Base-by-base conservation (phyloP, 192 early-diverging fungal species). In the Rhizophagus prolifer region DNA sequence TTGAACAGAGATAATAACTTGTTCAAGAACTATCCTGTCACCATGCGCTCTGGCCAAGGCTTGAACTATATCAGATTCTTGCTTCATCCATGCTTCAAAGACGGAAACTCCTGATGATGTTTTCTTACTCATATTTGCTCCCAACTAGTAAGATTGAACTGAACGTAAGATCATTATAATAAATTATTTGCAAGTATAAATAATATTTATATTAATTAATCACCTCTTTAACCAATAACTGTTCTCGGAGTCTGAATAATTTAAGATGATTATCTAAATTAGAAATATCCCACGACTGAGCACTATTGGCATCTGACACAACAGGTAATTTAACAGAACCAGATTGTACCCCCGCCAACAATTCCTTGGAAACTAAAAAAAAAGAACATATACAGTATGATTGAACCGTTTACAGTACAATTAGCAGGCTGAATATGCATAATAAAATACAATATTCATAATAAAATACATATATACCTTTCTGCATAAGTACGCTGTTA, bases 11-110 rank as follows among this genome's bases (percentile, higher is more conserved):
- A 79, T 73, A 30, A 83, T 23, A 19, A 88, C 82, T 80, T 91
- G 85, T 72, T 93, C 91, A 36, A 91, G 79, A 38, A 77, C 77
- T 28, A 92, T 84, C 30, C 91, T 83, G 73, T 92, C 90, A 58
- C 92, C 92, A 71, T 85, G 89, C 28, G 92, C 86, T 50, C 86
- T 81, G 30, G 91, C 89, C 9, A 88, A 75, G 19, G 86, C 85
- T 80, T 94, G 92, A 68, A 94, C 90, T 0, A 81, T 79, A 61
- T 94, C 91, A 26, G 88, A 90, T 79, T 94, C 89, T 78, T 92
- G 85, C 62, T 80, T 79, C 92, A 94, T 94, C 92, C 92, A 94
- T 28, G 91, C 88, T 58, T 92, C 89, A 80, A 92, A 94, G 70
- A 92, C 65, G 6, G 74, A 58, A 65, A 83, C 72, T 58, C 88